Evolutionary conservation across 2,329 filamentous ascomycete species (phyloP), one percentile per base, ranked within the genome.

Genomic region (Sporothrix brunneoviolacea): DNA sequence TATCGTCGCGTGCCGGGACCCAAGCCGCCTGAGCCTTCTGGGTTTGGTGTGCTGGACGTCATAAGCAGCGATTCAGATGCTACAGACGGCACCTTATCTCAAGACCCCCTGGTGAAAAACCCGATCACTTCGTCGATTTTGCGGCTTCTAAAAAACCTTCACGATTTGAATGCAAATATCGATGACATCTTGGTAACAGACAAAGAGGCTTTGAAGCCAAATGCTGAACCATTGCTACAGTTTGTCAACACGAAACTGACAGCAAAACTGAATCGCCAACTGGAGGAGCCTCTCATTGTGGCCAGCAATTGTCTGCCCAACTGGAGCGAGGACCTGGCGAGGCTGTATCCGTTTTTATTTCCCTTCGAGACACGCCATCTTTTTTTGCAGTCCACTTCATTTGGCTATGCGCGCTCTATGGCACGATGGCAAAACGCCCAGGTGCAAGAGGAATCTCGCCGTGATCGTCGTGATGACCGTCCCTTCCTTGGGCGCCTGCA

Each of bases 201-300:
- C 60, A 86, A 86, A 61, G 82, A 83, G 47, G 71, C 79, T 3
- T 69, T 86, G 52, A 83, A 81, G 55, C 72, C 94, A 24, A 88
- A 87, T 44, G 77, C 84, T 2, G 91, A 97, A 67, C 88, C 91
- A 0, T 68, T 94, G 41, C 85, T 91, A 3, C 91, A 97, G 59
- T 98, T 98, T 60, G 93, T 98, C 68, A 98, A 98, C 64, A 96
- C 93, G 0, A 98, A 98, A 67, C 79, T 98, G 33, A 98, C 93
- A 0, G 94, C 93, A 1, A 98, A 98, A 70, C 79, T 98, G 51
- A 98, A 98, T 63, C 84, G 93, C 24, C 94, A 98, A 65, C 73
- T 98, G 12, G 93, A 98, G 64, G 94, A 98, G 68, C 93, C 93
- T 9, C 72, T 98, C 56, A 94, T 98, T 57, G 93, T 98, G 45